A percentile compares a stretch with the other conserved stretches of the same genome.
Conservation (phyloP, 179 eudicot genomes). For the Drosera spatulata region DNA sequence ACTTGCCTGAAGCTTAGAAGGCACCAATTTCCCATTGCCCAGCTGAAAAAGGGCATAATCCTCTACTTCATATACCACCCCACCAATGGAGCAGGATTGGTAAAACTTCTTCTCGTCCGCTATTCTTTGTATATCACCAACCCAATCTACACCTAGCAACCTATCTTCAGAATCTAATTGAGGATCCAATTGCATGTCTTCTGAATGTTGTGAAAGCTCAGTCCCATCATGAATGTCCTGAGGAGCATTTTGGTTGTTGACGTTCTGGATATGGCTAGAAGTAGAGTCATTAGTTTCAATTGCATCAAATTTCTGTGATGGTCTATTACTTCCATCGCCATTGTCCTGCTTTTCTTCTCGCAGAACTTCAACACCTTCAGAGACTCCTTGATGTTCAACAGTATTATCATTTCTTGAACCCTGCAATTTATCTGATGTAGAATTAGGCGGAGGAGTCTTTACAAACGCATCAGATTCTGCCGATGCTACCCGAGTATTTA, state of each 20-base stretch:
- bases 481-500: conserved; percentile 18
- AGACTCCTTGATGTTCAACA: conserved; percentile 17
- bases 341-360: conserved; percentile 20
- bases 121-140: conserved; percentile 47
- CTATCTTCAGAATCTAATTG: conserved; percentile 26
- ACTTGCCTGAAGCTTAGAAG: conserved; percentile 77
- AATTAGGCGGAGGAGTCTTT: conserved; percentile 13
- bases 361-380: conserved; percentile 21
- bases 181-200: conserved; percentile 12
- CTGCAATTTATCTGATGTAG: conserved; percentile 15
- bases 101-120: conserved; percentile 53
- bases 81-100: conserved; percentile 62
- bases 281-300: conserved; percentile 10
- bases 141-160: conserved; percentile 54
- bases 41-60: conserved; percentile 57
- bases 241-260: conserved; percentile 17
- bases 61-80: conserved; percentile 43
- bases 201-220: conserved; percentile 7
- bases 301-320: conserved; percentile 13
- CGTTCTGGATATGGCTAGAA: conserved; percentile 8
- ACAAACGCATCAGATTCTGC: conserved; percentile 18
- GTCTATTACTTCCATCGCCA: conserved; percentile 11
- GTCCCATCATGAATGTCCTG: conserved; percentile 21
- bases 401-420: conserved; percentile 16
- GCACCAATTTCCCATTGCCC: conserved; percentile 36